phyloP scores from a whole-genome alignment of 2,329 filamentous ascomycete genomes.

The Didymella pinodella region DNA sequence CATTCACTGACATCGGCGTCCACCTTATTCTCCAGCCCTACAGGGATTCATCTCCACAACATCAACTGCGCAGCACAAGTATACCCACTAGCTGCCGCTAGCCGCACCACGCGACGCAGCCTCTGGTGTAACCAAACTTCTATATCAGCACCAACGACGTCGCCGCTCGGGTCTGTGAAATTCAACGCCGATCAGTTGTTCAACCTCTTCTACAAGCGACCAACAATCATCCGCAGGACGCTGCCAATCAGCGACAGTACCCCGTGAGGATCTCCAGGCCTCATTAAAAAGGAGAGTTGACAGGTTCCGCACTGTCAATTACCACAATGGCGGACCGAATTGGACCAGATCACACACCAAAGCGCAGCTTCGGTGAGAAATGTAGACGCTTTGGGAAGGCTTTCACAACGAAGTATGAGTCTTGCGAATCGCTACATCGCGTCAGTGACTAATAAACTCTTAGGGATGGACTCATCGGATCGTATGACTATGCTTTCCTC shows the following conservation, averaged over 20 bases:
- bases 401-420: constrained; percentile 58
- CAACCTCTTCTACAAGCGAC: background rate
- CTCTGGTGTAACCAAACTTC: constrained; percentile 8
- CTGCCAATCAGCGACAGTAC: background rate
- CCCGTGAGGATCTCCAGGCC: constrained; percentile 19
- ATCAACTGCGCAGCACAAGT: constrained; percentile 16
- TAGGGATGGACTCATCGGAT: constrained; percentile 78
- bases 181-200: background rate
- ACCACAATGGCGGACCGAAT: constrained; percentile 52
- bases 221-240: background rate
- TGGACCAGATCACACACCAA: constrained; percentile 52
- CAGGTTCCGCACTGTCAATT: constrained; percentile 13
- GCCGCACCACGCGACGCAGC: constrained; percentile 14
- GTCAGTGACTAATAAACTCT: constrained; percentile 20
- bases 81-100: constrained; percentile 19
- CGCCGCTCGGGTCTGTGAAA: background rate
- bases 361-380: constrained; percentile 54
- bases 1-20: background rate
- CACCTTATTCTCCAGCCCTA: background rate
- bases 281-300: constrained; percentile 23
- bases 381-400: constrained; percentile 53
- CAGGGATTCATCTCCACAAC: constrained; percentile 15
- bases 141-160: constrained; percentile 8
- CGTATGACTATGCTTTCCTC: constrained; percentile 90
- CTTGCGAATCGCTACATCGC: background rate